These are phyloP conservation scores for Scopulariopsis brevicaulis DNA, from an alignment of 2,329 filamentous ascomycete species.

Conservation along the genomic window DNA sequence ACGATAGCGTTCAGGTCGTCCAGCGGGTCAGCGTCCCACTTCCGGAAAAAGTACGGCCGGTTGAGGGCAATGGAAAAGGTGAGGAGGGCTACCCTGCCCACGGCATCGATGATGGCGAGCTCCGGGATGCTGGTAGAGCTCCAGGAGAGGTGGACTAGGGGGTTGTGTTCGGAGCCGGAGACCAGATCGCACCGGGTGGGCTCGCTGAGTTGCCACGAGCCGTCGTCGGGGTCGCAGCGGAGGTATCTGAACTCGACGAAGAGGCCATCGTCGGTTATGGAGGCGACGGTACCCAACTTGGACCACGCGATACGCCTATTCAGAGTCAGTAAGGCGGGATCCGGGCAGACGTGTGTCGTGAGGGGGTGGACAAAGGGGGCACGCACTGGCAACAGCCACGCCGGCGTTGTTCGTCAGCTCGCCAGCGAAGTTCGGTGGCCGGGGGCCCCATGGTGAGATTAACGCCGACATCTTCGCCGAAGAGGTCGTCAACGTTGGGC, in stretches of 20 bases:
- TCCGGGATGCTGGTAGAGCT: slow-evolving; percentile 62
- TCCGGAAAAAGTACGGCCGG: slow-evolving; percentile 49
- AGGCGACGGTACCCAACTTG: slow-evolving; percentile 73
- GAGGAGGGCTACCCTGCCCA: slow-evolving; percentile 67
- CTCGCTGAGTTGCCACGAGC: slow-evolving; percentile 65
- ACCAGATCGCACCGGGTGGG: slow-evolving; percentile 54
- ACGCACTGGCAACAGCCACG: slow-evolving; percentile 74
- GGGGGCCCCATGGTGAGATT: slow-evolving; percentile 23
- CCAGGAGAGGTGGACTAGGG: slow-evolving; percentile 75
- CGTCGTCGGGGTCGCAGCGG: slow-evolving; percentile 55
- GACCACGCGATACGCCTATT: slow-evolving; percentile 77
- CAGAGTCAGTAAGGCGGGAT: slow-evolving; percentile 9
- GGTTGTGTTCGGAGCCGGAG: slow-evolving; percentile 49
- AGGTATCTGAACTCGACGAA: slow-evolving; percentile 64
- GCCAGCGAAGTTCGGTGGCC: slow-evolving; percentile 57
- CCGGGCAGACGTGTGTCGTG: not conserved
- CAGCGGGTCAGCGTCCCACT: slow-evolving; percentile 53
- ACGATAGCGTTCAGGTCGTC: slow-evolving; percentile 71
- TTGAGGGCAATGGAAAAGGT: slow-evolving; percentile 64
- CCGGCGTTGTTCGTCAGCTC: slow-evolving; percentile 65
- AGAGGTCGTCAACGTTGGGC: slow-evolving; percentile 61
- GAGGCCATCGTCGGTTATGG: slow-evolving; percentile 61
- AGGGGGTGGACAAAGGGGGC: not conserved
- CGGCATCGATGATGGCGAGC: slow-evolving; percentile 70
- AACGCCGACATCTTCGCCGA: slow-evolving; percentile 46